Evolutionary conservation across 2,329 filamentous ascomycete genomes (phyloP).

Genomic region (Clarireedia sp.): DNA sequence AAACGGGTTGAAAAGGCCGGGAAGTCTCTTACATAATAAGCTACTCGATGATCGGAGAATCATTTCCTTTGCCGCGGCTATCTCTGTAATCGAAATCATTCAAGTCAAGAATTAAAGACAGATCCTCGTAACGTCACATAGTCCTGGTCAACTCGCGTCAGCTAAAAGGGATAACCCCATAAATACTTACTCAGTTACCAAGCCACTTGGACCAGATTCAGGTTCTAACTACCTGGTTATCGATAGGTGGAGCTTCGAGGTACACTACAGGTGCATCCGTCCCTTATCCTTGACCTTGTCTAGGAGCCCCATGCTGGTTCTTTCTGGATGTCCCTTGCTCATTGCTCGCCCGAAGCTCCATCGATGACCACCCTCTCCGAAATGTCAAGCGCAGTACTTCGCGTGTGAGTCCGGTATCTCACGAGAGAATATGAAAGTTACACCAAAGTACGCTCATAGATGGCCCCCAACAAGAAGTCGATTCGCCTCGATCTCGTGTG

Average conservation of each 20-base stretch:
- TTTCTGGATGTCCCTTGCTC: neutral
- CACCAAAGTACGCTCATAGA: neutral
- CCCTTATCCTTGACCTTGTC: neutral
- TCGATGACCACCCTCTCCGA: neutral
- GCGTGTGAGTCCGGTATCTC: neutral
- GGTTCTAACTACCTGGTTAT: neutral
- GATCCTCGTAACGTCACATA: constrained; percentile 1
- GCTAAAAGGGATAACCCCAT: neutral
- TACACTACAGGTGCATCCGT: neutral
- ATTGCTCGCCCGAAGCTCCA: no score
- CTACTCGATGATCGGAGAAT: no score
- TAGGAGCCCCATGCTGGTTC: neutral
- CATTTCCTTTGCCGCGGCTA: neutral
- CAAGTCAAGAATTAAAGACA: neutral
- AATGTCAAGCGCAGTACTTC: no score
- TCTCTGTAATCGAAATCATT: neutral
- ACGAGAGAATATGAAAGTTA: neutral
- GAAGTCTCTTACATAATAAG: no score
- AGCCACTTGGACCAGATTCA: constrained; percentile 5
- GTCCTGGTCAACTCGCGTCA: neutral
- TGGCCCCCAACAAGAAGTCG: neutral
- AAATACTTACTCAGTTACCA: neutral
- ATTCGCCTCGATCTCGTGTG: constrained; percentile 1
- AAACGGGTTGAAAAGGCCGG: no score
- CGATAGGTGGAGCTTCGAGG: neutral